A percentile compares a stretch with the other conserved stretches of the same genome.
These are phyloP conservation scores for Dujonia santamariae DNA, from an alignment of 1,139 yeast species.

Conservation along the genomic window DNA sequence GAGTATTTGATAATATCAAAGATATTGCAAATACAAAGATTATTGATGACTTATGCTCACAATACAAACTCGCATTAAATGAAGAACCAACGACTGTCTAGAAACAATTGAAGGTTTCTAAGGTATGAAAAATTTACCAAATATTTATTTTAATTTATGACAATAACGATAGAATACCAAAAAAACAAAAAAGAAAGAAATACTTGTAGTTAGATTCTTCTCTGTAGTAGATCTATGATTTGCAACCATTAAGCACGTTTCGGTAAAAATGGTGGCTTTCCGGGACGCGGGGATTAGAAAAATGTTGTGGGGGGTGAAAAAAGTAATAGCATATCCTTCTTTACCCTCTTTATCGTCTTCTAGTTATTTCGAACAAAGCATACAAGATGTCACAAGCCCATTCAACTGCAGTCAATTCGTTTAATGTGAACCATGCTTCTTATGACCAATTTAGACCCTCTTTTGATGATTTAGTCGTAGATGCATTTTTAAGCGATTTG, in stretches of 20 bases:
- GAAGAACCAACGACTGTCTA: slow-evolving; percentile 2
- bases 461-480: slow-evolving; percentile 46
- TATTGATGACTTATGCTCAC: slow-evolving; percentile 8
- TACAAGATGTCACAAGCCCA: slow-evolving; percentile 18
- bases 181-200: slow-evolving; percentile 5
- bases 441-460: slow-evolving; percentile 60
- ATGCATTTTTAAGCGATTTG: slow-evolving; percentile 40
- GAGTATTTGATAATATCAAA: slow-evolving; percentile 5
- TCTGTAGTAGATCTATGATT: background rate
- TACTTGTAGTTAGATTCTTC: background rate
- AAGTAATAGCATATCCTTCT: too few relatives aligned
- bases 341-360: too few relatives aligned
- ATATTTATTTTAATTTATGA: slow-evolving; percentile 5
- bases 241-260: background rate
- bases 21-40: slow-evolving; percentile 6
- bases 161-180: too few relatives aligned
- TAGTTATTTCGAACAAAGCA: too few relatives aligned
- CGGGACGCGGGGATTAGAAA: too few relatives aligned
- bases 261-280: too few relatives aligned
- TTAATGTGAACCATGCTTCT: slow-evolving; percentile 49
- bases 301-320: too few relatives aligned
- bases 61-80: slow-evolving; percentile 3
- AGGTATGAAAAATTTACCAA: background rate
- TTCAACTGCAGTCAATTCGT: slow-evolving; percentile 41
- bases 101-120: background rate